Base-by-base conservation (phyloP, 192 early-diverging fungal genomes). In the Backusella tuberculispora region DNA sequence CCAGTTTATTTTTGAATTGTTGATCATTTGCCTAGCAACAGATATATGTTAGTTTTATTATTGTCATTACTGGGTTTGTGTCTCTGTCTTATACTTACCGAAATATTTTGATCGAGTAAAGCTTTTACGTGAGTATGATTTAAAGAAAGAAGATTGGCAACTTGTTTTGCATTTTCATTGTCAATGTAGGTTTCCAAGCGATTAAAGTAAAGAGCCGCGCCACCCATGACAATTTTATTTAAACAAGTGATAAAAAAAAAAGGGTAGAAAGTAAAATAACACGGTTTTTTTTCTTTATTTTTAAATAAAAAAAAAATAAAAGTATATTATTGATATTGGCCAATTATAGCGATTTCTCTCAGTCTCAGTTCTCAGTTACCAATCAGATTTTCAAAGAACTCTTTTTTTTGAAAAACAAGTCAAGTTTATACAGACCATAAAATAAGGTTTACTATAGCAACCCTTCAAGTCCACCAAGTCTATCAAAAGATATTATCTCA, bases 21-120 rank as follows among this genome's bases (percentile, higher is more conserved):
- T 40, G 78, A 77, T 14, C 82, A 46, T 21, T 79, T 65, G 3
- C 21, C 45, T 19, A 64, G 34, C 76, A 76, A 77, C 14, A 41
- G 2, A 37, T 9, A 40, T 21, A 50, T 37, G 43, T 34, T 15
- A 34, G 17, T 43, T 42, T 17, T 37, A 44, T 13, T 43, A 9
- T 26, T 48, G 43, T 17, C 19, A 44, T 13, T 43, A 9, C 17
- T 48, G 43, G 45, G n/a, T n/a, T 14, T 6, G 24, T 12, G 17
- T 26, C 1, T 44, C 15, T 14, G 5, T n/a, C 21, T 50, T 48
- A n/a, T n/a, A 34, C 46, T 66, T 75, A 75, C 74, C 19, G 70
- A 47, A 5, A 74, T 38, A 34, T 65, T 48, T 9, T 75, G 56
- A 13, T 75, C 24, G 15, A 75, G 15, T 37, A 79, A 19, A 15